Evolutionary conservation across 176 grass and related monocot genomes (phyloP), one percentile per base, ranked within the genome.

Genomic region (Poa pratensis): DNA sequence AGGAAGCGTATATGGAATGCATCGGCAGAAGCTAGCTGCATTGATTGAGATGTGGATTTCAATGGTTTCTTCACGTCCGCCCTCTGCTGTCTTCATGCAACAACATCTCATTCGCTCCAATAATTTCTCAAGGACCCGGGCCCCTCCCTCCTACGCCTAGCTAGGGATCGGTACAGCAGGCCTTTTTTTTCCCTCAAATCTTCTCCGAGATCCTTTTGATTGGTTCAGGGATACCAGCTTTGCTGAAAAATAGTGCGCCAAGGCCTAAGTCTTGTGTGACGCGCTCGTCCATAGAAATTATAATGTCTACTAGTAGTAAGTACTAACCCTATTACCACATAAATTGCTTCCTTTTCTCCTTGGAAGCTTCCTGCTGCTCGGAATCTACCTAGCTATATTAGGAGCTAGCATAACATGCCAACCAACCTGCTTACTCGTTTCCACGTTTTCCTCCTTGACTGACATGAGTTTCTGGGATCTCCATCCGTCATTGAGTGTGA

Each of bases 401-500:
- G 42, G 62, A 71, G 64, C 32, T 72, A 69, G 63, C 34, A 61
- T 60, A 61, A 35, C 58, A 61, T 58, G 67, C 35, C 46, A 80
- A 51, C 68, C 67, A 52, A 79, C 69, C 84, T 39, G 57, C 80
- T 53, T 55, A 53, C 57, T 48, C 58, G 26, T 79, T 69, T 75
- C 51, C 75, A 10, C 50, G 2, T 74, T 90, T 79, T 59, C 75
- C 67, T 75, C 69, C 37, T 80, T 87, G 76, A 87, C 80, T 90
- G 81, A 62, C 85, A 84, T 54, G 81, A 87, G 80, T 76, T 87
- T 90, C 30, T 75, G 75, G 80, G 80, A 90, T 90, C 81, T 53
- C 59, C 58, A 66, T 49, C 26, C 68, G 17, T 30, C 40, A 42
- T 75, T 46, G 75, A 79, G 73, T 90, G 64, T 86, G 24, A 57